A percentile compares a stretch with the other conserved stretches of the same genome.
These are phyloP conservation scores for Azolla pinnata DNA, from an alignment of 75 land plant species.

Conservation along the genomic window DNA sequence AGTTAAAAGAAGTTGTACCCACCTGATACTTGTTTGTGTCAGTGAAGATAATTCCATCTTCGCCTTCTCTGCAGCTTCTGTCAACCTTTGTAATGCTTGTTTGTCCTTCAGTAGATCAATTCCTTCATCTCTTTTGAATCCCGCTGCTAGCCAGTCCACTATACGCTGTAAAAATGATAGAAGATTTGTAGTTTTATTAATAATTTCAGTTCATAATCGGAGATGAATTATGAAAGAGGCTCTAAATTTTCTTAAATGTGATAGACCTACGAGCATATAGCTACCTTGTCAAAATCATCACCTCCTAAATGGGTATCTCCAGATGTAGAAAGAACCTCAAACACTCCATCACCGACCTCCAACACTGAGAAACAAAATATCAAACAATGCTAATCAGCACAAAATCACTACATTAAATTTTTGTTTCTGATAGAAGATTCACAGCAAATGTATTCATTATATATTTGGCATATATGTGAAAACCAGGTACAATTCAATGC, in stretches of 20 bases:
- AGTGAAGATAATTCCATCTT: slow-evolving; percentile 67
- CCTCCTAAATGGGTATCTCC: slow-evolving; percentile 86
- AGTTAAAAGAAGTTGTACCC: background rate
- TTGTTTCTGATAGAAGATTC: too few species aligned
- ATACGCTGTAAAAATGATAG: slow-evolving; percentile 41
- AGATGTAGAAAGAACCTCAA: slow-evolving; percentile 87
- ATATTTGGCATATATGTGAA: too few species aligned
- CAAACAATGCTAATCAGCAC: too few species aligned
- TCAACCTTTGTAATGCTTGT: slow-evolving; percentile 68
- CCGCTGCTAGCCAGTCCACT: slow-evolving; percentile 70
- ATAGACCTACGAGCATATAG: too few species aligned
- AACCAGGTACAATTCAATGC: too few species aligned
- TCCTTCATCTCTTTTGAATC: slow-evolving; percentile 65
- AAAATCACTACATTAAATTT: too few species aligned
- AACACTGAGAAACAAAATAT: slow-evolving; percentile 50
- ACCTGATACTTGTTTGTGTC: slow-evolving; percentile 72
- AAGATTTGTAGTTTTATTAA: background rate
- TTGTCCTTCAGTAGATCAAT: slow-evolving; percentile 73
- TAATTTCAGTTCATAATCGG: background rate
- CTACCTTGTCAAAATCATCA: slow-evolving; percentile 92
- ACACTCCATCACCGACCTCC: slow-evolving; percentile 90
- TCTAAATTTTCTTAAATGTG: slow-evolving; percentile 1
- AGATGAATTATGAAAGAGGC: background rate
- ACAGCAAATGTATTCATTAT: too few species aligned
- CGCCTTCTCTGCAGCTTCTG: slow-evolving; percentile 77